phyloP scores from a whole-genome alignment of 352 stramenopile species.

The Pythium folliculosum region DNA sequence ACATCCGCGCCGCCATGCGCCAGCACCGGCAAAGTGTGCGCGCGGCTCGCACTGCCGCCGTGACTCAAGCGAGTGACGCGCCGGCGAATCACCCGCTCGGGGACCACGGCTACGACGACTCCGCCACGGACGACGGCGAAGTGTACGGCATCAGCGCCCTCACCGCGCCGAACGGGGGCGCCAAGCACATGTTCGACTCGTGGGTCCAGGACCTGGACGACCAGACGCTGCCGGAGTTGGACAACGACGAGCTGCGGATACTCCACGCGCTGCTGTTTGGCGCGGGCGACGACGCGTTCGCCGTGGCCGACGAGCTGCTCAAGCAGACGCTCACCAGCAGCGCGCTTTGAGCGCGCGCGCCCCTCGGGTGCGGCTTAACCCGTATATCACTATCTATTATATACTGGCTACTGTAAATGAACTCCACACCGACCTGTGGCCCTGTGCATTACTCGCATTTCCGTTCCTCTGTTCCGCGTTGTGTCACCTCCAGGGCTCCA shows the following conservation, averaged over 20 bases:
- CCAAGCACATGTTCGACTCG: conserved; percentile 7
- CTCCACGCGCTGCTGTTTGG: conserved; percentile 25
- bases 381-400: too few relatives aligned
- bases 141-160: neutral
- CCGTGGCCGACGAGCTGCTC: conserved; percentile 17
- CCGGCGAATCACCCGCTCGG: too few relatives aligned
- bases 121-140: neutral
- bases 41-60: too few relatives aligned
- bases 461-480: too few relatives aligned
- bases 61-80: neutral
- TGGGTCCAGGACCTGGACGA: conserved; percentile 19
- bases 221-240: conserved; percentile 14
- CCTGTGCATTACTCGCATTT: too few relatives aligned
- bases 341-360: neutral
- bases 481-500: too few relatives aligned
- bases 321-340: neutral
- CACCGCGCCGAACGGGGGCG: neutral
- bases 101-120: neutral
- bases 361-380: neutral
- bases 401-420: too few relatives aligned
- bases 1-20: conserved; percentile 9
- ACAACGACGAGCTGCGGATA: conserved; percentile 22
- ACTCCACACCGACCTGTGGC: too few relatives aligned
- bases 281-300: conserved; percentile 16
- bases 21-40: neutral